These are phyloP conservation scores for Bromus sterilis DNA, from an alignment of 176 grass and related monocot species.

Conservation along the genomic window DNA sequence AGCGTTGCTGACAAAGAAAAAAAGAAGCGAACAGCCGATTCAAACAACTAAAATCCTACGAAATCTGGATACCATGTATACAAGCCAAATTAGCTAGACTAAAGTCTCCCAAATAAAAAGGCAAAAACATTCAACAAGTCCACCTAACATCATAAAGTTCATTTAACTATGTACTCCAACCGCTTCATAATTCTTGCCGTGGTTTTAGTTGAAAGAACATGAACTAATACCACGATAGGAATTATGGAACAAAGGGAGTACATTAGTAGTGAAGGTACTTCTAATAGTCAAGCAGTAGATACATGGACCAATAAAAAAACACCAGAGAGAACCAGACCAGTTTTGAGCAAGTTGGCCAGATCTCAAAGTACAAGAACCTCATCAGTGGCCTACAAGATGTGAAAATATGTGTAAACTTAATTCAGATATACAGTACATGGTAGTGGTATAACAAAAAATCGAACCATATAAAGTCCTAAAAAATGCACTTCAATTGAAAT, in stretches of 20 bases:
- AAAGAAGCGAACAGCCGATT: too few species aligned
- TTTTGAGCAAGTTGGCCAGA: slow-evolving; percentile 73
- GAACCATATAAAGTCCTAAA: too few species aligned
- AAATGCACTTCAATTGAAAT: too few species aligned
- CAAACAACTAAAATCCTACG: slow-evolving; percentile 4
- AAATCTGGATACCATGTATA: not conserved
- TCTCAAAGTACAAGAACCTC: slow-evolving; percentile 83
- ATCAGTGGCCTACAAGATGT: too few species aligned
- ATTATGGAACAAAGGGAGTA: too few species aligned
- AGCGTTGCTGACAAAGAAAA: too few species aligned
- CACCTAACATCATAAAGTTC: not conserved
- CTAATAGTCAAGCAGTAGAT: not conserved
- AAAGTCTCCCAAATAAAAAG: not conserved
- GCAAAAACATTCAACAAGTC: not conserved
- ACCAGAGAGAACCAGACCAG: slow-evolving; percentile 75
- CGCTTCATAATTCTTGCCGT: too few species aligned
- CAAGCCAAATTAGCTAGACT: not conserved
- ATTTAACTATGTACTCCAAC: not conserved
- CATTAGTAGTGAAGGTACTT: slow-evolving; percentile 6
- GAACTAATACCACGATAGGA: too few species aligned
- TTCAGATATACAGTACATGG: too few species aligned
- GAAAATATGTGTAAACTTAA: too few species aligned
- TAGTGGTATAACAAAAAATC: too few species aligned
- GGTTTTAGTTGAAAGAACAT: too few species aligned
- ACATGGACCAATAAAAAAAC: slow-evolving; percentile 4